Evolutionary conservation across 768 basidiomycete species (phyloP).

Genomic region (Pholiota molesta): DNA sequence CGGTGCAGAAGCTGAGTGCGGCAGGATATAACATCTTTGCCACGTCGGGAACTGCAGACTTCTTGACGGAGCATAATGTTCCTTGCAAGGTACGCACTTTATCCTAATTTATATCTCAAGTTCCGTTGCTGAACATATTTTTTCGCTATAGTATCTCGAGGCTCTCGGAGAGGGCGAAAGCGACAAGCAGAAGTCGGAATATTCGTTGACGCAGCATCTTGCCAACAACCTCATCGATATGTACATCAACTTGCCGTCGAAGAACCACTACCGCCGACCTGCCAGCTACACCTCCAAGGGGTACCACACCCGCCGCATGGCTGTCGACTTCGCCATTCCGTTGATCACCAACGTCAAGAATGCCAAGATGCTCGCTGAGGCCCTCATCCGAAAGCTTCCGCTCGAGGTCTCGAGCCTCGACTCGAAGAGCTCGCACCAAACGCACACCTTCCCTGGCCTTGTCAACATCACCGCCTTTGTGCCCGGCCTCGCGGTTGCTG

Average conservation of each 20-base stretch:
- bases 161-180: slow-evolving; percentile 75
- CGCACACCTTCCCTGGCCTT: slow-evolving; percentile 89
- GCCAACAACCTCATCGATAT: slow-evolving; percentile 98
- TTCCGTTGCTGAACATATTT: slow-evolving; percentile 6
- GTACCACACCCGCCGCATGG: slow-evolving; percentile 96
- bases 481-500: slow-evolving; percentile 61
- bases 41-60: slow-evolving; percentile 96
- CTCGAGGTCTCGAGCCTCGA: slow-evolving; percentile 90
- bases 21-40: slow-evolving; percentile 97
- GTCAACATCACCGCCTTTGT: slow-evolving; percentile 89
- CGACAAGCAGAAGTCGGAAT: slow-evolving; percentile 91
- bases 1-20: slow-evolving; percentile 91
- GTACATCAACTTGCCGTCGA: slow-evolving; percentile 99
- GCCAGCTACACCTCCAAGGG: slow-evolving; percentile 98
- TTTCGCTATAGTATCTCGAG: slow-evolving; percentile 73
- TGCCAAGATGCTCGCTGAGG: slow-evolving; percentile 95
- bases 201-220: slow-evolving; percentile 95
- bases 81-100: slow-evolving; percentile 80
- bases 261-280: slow-evolving; percentile 95
- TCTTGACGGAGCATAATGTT: slow-evolving; percentile 95
- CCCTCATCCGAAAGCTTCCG: slow-evolving; percentile 85
- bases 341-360: slow-evolving; percentile 99
- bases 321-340: slow-evolving; percentile 97
- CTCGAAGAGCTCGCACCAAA: slow-evolving; percentile 91
- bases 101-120: neutral